Evolutionary conservation across 768 basidiomycete genomes (phyloP), one percentile per base, ranked within the genome.

Genomic region (Naganishia onofrii): DNA sequence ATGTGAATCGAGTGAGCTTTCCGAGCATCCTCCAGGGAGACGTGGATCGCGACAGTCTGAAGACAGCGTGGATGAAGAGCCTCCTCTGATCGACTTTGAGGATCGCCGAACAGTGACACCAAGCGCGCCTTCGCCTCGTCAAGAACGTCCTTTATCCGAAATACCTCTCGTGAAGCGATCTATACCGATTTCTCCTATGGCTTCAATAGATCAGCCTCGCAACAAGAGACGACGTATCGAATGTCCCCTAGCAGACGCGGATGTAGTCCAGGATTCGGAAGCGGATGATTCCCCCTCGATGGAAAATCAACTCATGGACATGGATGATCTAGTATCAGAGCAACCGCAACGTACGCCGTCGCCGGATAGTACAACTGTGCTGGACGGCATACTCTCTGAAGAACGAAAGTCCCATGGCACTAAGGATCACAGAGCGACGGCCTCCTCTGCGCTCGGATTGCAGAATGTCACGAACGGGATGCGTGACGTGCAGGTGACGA

Each of bases 161-260:
- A 42, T 26, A 9, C 46, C 60, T 7, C 60, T 29, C 13, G 19
- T 6, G 9, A 63, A 63, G 42, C 60, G 60, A 15, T 28, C 6
- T 6, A 63, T 63, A 9, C 4, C 60, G 28, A 29, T 46, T 8
- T 63, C 60, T n/a, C 42, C 42, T 23, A 17, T 29, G n/a, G 60
- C 60, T 44, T 26, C 42, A 2, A n/a, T 46, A 44, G 60, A 63
- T 17, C 23, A 9, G 15, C 60, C 60, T 26, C 7, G 23, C 60
- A 63, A 46, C 26, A 63, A 63, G 42, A 63, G 38, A 28, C 60
- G 42, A n/a, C 36, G 38, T 15, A 42, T 63, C 8, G 32, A 23
- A 0, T 26, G n/a, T 2, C 9, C n/a, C 2, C 3, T 6, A 28
- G 3, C n/a, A 34, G 21, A 21, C 31, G 23, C 38, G 23, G 36